Evolutionary conservation across 2,329 filamentous ascomycete genomes (phyloP).

Genomic region (Lachnellula hyalina): DNA sequence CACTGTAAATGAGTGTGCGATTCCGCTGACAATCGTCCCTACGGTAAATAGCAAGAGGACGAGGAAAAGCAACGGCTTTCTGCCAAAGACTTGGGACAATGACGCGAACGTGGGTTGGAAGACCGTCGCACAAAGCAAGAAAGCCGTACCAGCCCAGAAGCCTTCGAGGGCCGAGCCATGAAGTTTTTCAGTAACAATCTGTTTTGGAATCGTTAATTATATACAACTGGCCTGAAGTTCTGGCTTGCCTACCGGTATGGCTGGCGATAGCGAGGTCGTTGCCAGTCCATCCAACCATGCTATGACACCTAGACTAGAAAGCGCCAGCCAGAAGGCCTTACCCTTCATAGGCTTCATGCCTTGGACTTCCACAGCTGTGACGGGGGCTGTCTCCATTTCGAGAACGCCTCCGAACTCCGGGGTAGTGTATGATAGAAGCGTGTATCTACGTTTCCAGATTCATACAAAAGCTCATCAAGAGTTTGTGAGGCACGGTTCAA

Average conservation of each 20-base stretch:
- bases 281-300: not conserved
- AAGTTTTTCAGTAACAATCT: slow-evolving; percentile 26
- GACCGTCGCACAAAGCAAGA: slow-evolving; percentile 57
- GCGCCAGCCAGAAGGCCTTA: not conserved
- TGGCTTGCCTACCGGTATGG: slow-evolving; percentile 1
- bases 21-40: slow-evolving; percentile 31
- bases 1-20: slow-evolving; percentile 29
- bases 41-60: slow-evolving; percentile 30
- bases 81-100: slow-evolving; percentile 35
- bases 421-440: too few species aligned
- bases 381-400: not conserved
- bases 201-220: not conserved
- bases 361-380: not conserved
- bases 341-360: not conserved
- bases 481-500: too few species aligned
- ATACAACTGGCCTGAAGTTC: not conserved
- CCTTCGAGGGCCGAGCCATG: slow-evolving; percentile 49
- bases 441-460: too few species aligned
- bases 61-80: slow-evolving; percentile 19
- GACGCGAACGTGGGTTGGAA: slow-evolving; percentile 42
- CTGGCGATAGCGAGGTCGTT: not conserved
- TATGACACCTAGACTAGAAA: not conserved
- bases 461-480: too few species aligned
- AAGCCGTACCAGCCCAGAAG: slow-evolving; percentile 66
- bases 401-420: not conserved